Evolutionary conservation across 257 asterid genomes (phyloP), one percentile per base, ranked within the genome.

Genomic region (Rauvolfia tetraphylla): DNA sequence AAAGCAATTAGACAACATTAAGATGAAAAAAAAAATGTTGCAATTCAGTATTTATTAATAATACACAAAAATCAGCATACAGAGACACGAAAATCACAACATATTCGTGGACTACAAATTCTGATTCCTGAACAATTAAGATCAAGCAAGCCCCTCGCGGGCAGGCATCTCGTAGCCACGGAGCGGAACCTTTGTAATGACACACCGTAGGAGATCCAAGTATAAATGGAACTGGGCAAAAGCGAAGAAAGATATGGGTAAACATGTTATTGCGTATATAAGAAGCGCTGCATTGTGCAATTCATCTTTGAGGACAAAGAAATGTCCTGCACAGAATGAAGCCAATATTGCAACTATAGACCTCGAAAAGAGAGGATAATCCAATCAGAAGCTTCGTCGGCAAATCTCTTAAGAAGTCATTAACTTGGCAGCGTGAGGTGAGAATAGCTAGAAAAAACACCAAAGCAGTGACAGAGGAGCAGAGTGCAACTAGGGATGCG

Each of bases 261-360:
- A 23, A 36, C 85, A 79, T 39, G 89, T 86, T 7, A 72, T 48
- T 0, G 84, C 81, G 36, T 89, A 90, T 31, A 90, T 81, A 1
- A 92, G 88, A 73, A 81, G 20, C 7, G 86, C 86, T 0, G 80
- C 88, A 2, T 13, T 11, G 38, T 61, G 79, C 44, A 85, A 70
- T 34, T 72, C 75, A n/a, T 87, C 82, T 75, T 63, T 71, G 23
- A 90, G 75, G 44, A 85, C 74, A 72, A 90, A 90, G 34, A 84
- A 84, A 65, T 90, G 90, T 2, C 89, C 96, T 17, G 93, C 96
- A 46, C 93, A 84, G 75, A 88, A 90, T 0, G 90, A 83, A 72
- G 85, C 51, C 78, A 89, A 69, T 71, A 90, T 86, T 5, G 94
- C 88, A 1, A 84, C 86, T 27, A 90, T 86, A 5, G 94, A 81